These are phyloP conservation scores for Alternaria gaisen DNA, from an alignment of 2,329 filamentous ascomycete species.

Conservation along the genomic window DNA sequence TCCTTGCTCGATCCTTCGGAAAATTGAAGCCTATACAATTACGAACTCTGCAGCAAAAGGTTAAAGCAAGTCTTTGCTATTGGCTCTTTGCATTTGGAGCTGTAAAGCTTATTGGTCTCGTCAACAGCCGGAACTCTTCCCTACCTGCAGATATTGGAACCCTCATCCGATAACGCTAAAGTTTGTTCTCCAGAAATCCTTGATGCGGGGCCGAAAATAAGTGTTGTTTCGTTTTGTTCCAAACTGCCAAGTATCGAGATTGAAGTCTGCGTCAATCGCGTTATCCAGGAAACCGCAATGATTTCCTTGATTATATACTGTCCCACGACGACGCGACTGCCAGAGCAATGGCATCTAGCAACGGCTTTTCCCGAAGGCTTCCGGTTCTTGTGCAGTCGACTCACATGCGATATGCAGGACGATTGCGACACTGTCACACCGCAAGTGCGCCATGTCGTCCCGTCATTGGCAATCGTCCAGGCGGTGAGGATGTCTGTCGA, in stretches of 20 bases:
- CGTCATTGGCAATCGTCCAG: neutral
- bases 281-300: neutral
- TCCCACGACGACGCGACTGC: neutral
- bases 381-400: neutral
- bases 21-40: neutral
- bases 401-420: neutral
- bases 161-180: neutral
- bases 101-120: neutral
- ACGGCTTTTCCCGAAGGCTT: neutral
- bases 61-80: neutral
- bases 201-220: neutral
- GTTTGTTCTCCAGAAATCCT: neutral
- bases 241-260: neutral
- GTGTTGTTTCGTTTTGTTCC: neutral
- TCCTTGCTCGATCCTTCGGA: neutral
- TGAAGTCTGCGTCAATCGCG: neutral
- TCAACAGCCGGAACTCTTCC: neutral
- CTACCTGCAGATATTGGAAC: neutral
- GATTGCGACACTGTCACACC: neutral
- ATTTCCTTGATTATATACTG: neutral
- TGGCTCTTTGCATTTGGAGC: neutral
- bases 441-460: neutral
- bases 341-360: neutral
- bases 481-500: neutral
- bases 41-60: neutral